Percentiles rank a stretch among this genome's conserved stretches.
phyloP scores from a whole-genome alignment of 202 grass and related monocot species.

The Schoenoplectus tabernaemontani region DNA sequence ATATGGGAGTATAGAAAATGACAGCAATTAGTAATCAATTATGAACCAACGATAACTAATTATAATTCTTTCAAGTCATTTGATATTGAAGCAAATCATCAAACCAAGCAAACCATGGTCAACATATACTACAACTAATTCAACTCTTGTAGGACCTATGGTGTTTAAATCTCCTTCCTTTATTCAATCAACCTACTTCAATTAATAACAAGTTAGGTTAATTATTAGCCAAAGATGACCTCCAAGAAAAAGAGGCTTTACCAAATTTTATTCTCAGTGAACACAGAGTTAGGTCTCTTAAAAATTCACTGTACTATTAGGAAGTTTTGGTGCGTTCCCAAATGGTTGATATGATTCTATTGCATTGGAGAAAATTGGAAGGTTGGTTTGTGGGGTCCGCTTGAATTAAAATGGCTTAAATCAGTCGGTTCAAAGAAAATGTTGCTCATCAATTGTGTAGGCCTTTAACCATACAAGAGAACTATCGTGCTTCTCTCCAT shows the following conservation, averaged over 20 bases:
- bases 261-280: background rate
- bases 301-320: background rate
- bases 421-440: background rate
- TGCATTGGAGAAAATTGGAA: background rate
- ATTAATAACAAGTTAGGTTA: background rate
- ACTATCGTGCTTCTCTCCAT: background rate
- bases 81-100: background rate
- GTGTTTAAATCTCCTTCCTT: background rate
- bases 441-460: background rate
- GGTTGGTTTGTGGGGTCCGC: background rate
- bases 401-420: background rate
- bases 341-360: background rate
- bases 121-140: background rate
- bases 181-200: conserved; percentile 8
- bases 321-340: background rate
- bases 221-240: background rate
- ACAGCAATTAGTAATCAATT: background rate
- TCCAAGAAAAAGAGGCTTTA: background rate
- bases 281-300: background rate
- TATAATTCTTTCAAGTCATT: background rate
- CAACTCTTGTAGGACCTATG: background rate
- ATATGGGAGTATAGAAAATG: background rate
- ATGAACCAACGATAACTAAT: background rate
- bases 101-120: background rate
- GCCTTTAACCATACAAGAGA: conserved; percentile 15